A percentile compares a stretch with the other conserved stretches of the same genome.
phyloP scores from a whole-genome alignment of 2,329 filamentous ascomycete genomes.

The Celoporthe dispersa region DNA sequence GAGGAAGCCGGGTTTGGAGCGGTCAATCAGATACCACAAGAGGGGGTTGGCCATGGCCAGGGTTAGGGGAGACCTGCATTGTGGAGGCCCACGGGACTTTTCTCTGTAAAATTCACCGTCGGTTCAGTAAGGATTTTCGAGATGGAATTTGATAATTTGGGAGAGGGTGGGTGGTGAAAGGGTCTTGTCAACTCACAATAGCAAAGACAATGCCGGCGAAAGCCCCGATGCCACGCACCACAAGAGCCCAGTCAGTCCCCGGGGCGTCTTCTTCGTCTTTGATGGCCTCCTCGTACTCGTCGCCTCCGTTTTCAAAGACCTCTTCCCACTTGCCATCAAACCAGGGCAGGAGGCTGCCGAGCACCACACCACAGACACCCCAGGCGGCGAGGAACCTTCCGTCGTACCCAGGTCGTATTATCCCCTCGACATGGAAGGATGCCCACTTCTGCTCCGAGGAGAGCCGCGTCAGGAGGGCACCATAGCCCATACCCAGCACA shows the following conservation, averaged over 20 bases:
- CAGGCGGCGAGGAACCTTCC: conserved; percentile 79
- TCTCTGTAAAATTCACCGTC: conserved; percentile 56
- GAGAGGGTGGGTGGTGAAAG: not conserved
- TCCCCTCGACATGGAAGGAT: conserved; percentile 59
- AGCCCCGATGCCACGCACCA: conserved; percentile 61
- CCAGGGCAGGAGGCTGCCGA: conserved; percentile 83
- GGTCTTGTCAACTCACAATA: conserved; percentile 67
- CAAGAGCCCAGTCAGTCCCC: conserved; percentile 73
- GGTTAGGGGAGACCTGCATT: conserved; percentile 87
- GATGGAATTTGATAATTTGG: not conserved
- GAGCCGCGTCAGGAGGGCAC: conserved; percentile 77
- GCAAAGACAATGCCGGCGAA: conserved; percentile 67
- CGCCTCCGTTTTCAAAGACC: conserved; percentile 43
- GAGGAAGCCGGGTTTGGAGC: conserved; percentile 81
- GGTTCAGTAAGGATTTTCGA: conserved; percentile 1
- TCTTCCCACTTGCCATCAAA: conserved; percentile 77
- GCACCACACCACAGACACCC: conserved; percentile 76
- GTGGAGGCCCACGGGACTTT: conserved; percentile 93
- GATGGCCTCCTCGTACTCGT: conserved; percentile 38
- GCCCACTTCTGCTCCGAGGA: conserved; percentile 70
- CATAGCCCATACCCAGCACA: conserved; percentile 80
- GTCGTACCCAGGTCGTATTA: conserved; percentile 49
- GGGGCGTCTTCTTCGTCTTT: conserved; percentile 39
- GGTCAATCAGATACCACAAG: conserved; percentile 95
- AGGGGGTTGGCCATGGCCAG: conserved; percentile 90